Percentiles rank a stretch among this genome's conserved stretches.
These are phyloP conservation scores for Porphyrellus cyaneotinctus DNA, from an alignment of 768 basidiomycete genomes.

Conservation along the genomic window DNA sequence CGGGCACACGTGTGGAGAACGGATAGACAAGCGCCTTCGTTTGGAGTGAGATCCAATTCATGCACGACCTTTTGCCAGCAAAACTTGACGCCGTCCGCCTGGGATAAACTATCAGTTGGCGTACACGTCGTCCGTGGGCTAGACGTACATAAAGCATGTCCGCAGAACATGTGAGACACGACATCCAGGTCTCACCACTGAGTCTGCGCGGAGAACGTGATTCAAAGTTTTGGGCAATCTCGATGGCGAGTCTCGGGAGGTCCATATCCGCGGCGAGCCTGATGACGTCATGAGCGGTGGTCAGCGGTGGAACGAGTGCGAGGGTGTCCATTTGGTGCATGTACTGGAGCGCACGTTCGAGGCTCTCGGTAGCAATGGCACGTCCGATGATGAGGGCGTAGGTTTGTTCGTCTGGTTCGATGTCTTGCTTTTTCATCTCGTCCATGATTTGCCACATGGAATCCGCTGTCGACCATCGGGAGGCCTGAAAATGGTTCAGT, in stretches of 20 bases:
- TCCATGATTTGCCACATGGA: conserved; percentile 48
- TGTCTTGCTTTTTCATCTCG: conserved; percentile 48
- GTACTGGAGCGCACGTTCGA: conserved; percentile 63
- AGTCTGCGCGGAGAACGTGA: conserved; percentile 48
- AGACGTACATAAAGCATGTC: conserved; percentile 62
- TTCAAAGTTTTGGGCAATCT: conserved; percentile 64
- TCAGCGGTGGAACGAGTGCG: conserved; percentile 48
- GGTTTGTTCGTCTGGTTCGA: conserved; percentile 49
- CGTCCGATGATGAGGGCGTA: conserved; percentile 53
- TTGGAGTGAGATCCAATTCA: conserved; percentile 51
- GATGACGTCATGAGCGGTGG: conserved; percentile 51
- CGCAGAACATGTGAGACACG: conserved; percentile 62
- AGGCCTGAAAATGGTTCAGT: conserved; percentile 40
- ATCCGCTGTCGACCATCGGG: conserved; percentile 34
- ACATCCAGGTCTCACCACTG: conserved; percentile 55
- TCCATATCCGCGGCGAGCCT: conserved; percentile 49
- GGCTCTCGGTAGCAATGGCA: conserved; percentile 42
- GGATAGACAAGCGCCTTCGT: conserved; percentile 69
- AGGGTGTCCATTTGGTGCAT: conserved; percentile 54
- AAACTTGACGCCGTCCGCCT: conserved; percentile 64
- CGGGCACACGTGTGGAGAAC: conserved; percentile 74
- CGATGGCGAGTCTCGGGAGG: conserved; percentile 65
- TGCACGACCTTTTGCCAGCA: conserved; percentile 62
- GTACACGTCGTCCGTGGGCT: not conserved
- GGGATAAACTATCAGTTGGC: not conserved